Base-by-base conservation (phyloP, 345 rosid genomes). In the Stellera chamaejasme region DNA sequence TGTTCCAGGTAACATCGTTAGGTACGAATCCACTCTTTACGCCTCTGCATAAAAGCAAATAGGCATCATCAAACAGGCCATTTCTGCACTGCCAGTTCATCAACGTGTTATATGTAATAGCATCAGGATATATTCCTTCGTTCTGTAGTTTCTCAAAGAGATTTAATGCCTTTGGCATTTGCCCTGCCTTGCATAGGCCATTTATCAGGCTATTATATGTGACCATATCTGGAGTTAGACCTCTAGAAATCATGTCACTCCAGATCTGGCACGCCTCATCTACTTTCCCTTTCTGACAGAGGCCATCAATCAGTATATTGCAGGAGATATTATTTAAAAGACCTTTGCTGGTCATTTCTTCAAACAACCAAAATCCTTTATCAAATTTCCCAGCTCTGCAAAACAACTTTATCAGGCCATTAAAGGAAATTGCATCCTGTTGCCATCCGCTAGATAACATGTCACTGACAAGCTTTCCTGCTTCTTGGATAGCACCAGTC, bases 151-250 rank as follows among this genome's bases (percentile, higher is more conserved):
- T 82, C 11, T 75, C 72, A 55, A 85, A 85, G 68, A 88, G 76
- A 66, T 66, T 70, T 56, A 82, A 44, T 58, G 90, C 98, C 70
- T 88, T 88, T 48, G 25, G 59, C 5, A 76, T 64, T 63, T 79
- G 77, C 50, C 85, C 81, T 8, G 47, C 72, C 65, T 72, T 82
- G 66, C 98, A 88, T 11, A 88, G 62, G 62, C 98, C 95, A 58
- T 91, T 83, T 15, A 91, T 82, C 52, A 91, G 66, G 70, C 78
- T 88, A 63, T 91, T 91, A 68, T 80, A 88, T 42, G 88, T 85
- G 53, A 83, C 88, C 56, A 91, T 76, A 54, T 88, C 96, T 11
- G 95, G 96, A 6, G 77, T 75, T 50, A 83, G 61, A 45, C 95
- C 95, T 69, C 72, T 77, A 50, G 68, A 75, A 69, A 91, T 77